These are phyloP conservation scores for Pharus latifolius DNA, from an alignment of 176 grass and related monocot genomes.

Conservation along the genomic window DNA sequence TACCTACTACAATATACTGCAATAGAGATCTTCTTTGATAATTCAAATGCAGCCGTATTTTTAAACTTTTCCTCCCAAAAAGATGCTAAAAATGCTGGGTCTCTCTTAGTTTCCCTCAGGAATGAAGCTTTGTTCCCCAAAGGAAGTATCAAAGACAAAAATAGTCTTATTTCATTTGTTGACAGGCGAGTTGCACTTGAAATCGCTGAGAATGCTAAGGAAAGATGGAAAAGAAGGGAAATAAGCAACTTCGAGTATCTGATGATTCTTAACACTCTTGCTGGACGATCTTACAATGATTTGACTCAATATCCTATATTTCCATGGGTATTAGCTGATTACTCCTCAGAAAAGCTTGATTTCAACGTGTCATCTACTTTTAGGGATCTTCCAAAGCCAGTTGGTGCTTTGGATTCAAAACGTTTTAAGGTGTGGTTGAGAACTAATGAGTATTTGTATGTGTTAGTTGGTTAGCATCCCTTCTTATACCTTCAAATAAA, in stretches of 20 bases:
- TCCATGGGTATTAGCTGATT: constrained; percentile 95
- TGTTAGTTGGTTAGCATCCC: background rate
- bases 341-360: constrained; percentile 92
- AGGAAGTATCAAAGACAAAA: constrained; percentile 80
- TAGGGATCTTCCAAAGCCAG: constrained; percentile 86
- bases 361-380: constrained; percentile 93
- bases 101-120: constrained; percentile 76
- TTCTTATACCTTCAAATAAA: constrained; percentile 26
- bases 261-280: constrained; percentile 91
- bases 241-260: constrained; percentile 97
- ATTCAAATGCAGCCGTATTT: constrained; percentile 79
- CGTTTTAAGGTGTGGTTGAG: constrained; percentile 62
- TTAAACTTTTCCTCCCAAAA: constrained; percentile 92
- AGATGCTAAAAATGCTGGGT: constrained; percentile 80
- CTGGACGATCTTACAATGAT: constrained; percentile 93
- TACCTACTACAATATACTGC: constrained; percentile 91
- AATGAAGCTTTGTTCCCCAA: constrained; percentile 91
- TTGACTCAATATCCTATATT: constrained; percentile 94
- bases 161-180: constrained; percentile 71
- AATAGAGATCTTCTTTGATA: constrained; percentile 85
- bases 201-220: constrained; percentile 81
- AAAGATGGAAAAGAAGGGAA: constrained; percentile 96
- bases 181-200: constrained; percentile 80
- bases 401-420: constrained; percentile 85
- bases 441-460: background rate